These are phyloP conservation scores for Stipa capillata DNA, from an alignment of 176 grass and related monocot genomes.

Conservation along the genomic window DNA sequence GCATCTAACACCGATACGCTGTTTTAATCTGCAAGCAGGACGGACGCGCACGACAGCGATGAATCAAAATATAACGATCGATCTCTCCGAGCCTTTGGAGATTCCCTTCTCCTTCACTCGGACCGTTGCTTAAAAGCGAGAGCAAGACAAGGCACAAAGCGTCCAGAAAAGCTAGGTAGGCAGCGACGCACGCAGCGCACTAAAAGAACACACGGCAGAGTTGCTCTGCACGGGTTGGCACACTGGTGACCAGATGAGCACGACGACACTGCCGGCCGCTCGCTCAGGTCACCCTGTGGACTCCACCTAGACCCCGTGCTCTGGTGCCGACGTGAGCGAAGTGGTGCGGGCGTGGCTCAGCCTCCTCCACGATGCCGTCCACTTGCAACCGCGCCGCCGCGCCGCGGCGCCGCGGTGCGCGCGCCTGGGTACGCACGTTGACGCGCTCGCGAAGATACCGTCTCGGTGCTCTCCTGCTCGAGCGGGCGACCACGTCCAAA, in stretches of 20 bases:
- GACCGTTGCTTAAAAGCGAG: slow-evolving; percentile 15
- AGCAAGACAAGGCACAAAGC: not conserved
- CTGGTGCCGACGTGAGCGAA: not conserved
- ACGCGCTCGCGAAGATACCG: not conserved
- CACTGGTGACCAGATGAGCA: not conserved
- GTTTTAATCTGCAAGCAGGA: not conserved
- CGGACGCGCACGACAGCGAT: not conserved
- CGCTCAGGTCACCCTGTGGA: not conserved
- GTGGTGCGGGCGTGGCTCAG: not conserved
- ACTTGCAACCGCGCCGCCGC: not conserved
- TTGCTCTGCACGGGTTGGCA: not conserved
- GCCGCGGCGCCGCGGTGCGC: too few relatives aligned
- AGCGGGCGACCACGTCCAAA: not conserved
- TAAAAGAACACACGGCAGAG: not conserved
- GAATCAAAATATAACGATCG: not conserved
- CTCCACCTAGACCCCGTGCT: not conserved
- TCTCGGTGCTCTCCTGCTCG: not conserved
- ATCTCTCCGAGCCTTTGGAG: not conserved
- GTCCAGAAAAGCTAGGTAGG: not conserved
- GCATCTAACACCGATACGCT: not conserved
- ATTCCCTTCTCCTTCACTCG: slow-evolving; percentile 10
- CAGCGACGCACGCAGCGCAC: not conserved
- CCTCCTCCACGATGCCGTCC: slow-evolving; percentile 9
- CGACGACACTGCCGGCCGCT: not conserved
- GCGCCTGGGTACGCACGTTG: too few relatives aligned